Evolutionary conservation across 306 rosid species (phyloP), one percentile per base, ranked within the genome.

Genomic region (Ceratonia siliqua): DNA sequence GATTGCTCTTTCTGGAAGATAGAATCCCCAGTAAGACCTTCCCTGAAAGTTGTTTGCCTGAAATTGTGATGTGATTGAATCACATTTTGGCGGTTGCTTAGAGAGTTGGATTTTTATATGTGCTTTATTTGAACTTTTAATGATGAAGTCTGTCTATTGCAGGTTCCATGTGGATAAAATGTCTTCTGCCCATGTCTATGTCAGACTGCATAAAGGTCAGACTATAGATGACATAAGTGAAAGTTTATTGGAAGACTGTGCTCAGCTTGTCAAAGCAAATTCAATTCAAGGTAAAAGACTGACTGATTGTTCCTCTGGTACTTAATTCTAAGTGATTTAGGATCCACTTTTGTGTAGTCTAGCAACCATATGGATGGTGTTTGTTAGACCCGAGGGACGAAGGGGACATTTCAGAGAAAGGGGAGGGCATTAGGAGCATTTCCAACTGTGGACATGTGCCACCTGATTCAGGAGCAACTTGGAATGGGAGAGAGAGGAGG

Each of bases 91-190:
- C 6, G 2, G 15, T 35, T 33, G 67, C 67, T 61, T 17, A 49
- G 66, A 39, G 17, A 3, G 32, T 35, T 35, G 36, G 4, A 22
- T 11, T 32, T 9, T 30, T 57, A 2, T 32, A 22, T 62, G 11
- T 32, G 5, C 5, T 32, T 8, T 14, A 6, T 28, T 27, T 52
- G 25, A 12, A 38, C 72, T 18, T 52, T 17, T 56, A 38, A 66
- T 49, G 74, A 3, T 49, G 11, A 14, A 13, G 32, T 78, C 18
- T 82, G 64, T 57, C 36, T 57, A 20, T 61, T 81, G 63, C 72
- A 94, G 98, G 98, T 94, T 94, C 74, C 98, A 94, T 72, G 98
- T 94, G 46, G 98, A 94, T 75, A 94, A 94, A 74, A 94, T 94
- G 97, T 94, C 98, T 36, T 94, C 98, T 6, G 98, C 98, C 42